A percentile compares a stretch with the other conserved stretches of the same genome.
Evolutionary conservation across 2,329 filamentous ascomycete species (phyloP).

Genomic region (Canariomyces notabilis): DNA sequence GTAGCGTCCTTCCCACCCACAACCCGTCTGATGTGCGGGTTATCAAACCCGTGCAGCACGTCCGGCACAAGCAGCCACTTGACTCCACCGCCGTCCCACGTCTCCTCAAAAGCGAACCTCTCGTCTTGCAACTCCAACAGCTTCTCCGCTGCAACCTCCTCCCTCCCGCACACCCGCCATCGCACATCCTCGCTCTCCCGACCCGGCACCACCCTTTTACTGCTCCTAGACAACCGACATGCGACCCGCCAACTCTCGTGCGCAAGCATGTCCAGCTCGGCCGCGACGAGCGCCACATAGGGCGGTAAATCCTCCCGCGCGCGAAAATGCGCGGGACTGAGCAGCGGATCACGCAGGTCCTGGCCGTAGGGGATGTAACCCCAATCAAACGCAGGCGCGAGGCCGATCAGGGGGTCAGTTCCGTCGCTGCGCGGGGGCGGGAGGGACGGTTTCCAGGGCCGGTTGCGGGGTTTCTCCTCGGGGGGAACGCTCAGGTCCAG

Average conservation of each 20-base stretch:
- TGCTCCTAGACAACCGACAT: constrained; percentile 29
- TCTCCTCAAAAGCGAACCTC: constrained; percentile 29
- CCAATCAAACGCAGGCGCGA: constrained; percentile 38
- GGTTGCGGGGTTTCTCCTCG: constrained; percentile 29
- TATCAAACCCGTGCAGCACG: constrained; percentile 38
- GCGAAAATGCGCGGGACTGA: constrained; percentile 37
- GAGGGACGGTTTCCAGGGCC: constrained; percentile 34
- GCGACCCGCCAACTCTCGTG: constrained; percentile 39
- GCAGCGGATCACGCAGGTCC: constrained; percentile 36
- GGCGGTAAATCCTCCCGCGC: constrained; percentile 33
- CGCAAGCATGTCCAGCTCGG: constrained; percentile 43
- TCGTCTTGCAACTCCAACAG: constrained; percentile 23
- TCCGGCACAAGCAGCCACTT: constrained; percentile 41
- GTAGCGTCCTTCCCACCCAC: constrained; percentile 29
- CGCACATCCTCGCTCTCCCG: constrained; percentile 6
- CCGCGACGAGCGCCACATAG: constrained; percentile 38
- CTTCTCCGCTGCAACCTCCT: not conserved
- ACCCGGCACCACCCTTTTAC: constrained; percentile 22
- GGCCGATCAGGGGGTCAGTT: constrained; percentile 26
- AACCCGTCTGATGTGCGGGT: constrained; percentile 25
- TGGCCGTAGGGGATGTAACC: constrained; percentile 36
- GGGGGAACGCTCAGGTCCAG: constrained; percentile 36
- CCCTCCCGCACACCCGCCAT: constrained; percentile 14
- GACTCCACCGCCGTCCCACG: constrained; percentile 27
- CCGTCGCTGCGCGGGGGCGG: constrained; percentile 22